Percentiles rank a stretch among this genome's conserved stretches.
Conservation (phyloP, 495 filamentous ascomycete species). For the Aspergillus diversus region DNA sequence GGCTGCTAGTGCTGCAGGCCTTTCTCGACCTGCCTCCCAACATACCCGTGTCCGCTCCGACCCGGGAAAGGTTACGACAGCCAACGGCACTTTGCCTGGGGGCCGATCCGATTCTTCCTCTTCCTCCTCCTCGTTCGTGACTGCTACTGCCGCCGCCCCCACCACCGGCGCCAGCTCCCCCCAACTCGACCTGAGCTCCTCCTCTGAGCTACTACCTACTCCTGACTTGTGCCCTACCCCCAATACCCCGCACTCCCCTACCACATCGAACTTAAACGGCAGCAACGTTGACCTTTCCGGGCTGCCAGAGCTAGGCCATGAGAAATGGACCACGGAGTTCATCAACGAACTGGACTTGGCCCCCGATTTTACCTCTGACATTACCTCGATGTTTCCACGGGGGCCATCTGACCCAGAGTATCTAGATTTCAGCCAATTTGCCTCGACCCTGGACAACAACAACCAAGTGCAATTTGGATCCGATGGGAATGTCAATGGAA, state of each 20-base stretch:
- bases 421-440: constrained; percentile 45
- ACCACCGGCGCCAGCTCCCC: constrained; percentile 11
- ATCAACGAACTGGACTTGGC: constrained; percentile 34
- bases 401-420: constrained; percentile 39
- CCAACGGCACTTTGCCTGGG: not conserved
- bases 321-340: constrained; percentile 23
- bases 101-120: not conserved
- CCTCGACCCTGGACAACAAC: constrained; percentile 35
- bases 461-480: constrained; percentile 23
- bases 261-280: constrained; percentile 16
- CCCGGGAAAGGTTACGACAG: constrained; percentile 14
- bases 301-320: constrained; percentile 18
- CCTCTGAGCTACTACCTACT: constrained; percentile 38
- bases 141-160: constrained; percentile 6
- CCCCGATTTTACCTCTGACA: constrained; percentile 33
- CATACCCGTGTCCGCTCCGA: constrained; percentile 31
- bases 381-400: constrained; percentile 22
- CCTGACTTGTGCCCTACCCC: constrained; percentile 45
- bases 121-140: constrained; percentile 10
- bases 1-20: constrained; percentile 5
- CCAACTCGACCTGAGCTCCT: constrained; percentile 17
- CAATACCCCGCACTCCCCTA: constrained; percentile 41
- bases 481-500: constrained; percentile 31
- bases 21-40: constrained; percentile 10
- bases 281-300: not conserved